A percentile compares a stretch with the other conserved stretches of the same genome.
phyloP scores from a whole-genome alignment of 78 protist genomes.

The Cyanophora paradoxa region DNA sequence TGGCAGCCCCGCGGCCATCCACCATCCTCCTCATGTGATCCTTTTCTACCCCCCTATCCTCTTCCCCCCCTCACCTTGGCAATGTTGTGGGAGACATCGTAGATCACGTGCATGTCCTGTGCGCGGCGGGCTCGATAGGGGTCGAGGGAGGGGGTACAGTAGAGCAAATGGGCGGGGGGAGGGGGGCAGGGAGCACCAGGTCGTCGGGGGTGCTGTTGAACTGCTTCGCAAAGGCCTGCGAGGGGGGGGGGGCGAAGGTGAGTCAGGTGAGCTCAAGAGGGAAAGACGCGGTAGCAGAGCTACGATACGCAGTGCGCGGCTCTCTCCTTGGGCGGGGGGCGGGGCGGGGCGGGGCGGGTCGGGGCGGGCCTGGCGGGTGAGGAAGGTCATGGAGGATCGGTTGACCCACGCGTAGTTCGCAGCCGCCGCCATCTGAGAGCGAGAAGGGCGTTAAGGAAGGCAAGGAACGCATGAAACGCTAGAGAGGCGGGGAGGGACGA shows the following conservation, averaged over 20 bases:
- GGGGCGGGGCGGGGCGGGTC: too few relatives aligned
- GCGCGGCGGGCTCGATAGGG: too few relatives aligned
- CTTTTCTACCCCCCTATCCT: neutral
- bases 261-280: too few relatives aligned
- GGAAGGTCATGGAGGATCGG: conserved; percentile 79
- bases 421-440: conserved; percentile 84
- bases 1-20: too few relatives aligned
- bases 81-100: conserved; percentile 93
- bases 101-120: conserved; percentile 86
- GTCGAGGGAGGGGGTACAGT: too few relatives aligned
- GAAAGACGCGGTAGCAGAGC: too few relatives aligned
- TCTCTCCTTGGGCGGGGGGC: too few relatives aligned
- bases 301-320: too few relatives aligned
- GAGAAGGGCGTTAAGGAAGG: conserved; percentile 47
- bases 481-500: neutral
- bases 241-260: too few relatives aligned
- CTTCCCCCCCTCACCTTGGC: conserved; percentile 63
- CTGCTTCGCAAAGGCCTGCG: conserved; percentile 62
- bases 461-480: neutral
- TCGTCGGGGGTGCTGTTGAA: conserved; percentile 79
- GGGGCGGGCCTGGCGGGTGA: conserved; percentile 39
- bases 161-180: too few relatives aligned
- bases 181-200: too few relatives aligned
- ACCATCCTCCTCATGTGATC: neutral
- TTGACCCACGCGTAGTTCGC: conserved; percentile 93